Base-by-base conservation (phyloP, 2,329 filamentous ascomycete species). In the Madurella mycetomatis region DNA sequence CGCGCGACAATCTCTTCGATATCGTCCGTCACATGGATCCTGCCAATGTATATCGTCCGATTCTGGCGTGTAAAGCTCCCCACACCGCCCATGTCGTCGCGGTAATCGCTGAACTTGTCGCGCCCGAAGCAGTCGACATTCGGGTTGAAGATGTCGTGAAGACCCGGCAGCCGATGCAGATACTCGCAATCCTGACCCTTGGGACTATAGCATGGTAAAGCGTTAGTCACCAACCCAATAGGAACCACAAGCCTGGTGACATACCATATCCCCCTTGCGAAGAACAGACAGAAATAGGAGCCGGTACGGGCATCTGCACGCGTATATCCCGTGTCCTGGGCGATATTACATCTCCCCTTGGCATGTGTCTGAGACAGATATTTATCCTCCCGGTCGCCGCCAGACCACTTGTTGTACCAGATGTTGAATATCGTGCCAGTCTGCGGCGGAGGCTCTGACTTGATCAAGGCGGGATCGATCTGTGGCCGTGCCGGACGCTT, bases 331-430 rank as follows among this genome's bases (percentile, higher is more conserved):
- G 79, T 83, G 67, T 94, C 94, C 57, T 80, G 83, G 1, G 86
- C 86, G 57, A 99, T 77, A 67, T 92, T 94, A 77, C 94, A 97
- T 52, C 95, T 88, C 2, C 87, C 87, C 60, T 87, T 85, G 3
- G 94, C 92, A 13, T 86, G 82, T 18, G 86, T 88, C 67, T 96
- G 87, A 37, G 87, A 90, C 4, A 91, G 81, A 66, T 92, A 91
- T 64, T 92, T 90, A 75, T 95, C 91, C 68, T 97, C 92, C 57
- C 91, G 84, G 72, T 99, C 94, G 66, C 94, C 94, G 62, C 94
- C 94, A 1, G 86, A 88, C 92, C 92, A 97, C 73, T 96, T 97
- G 76, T 96, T 96, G 75, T 96, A 96, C 92, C 92, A 96, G 66
- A 95, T 95, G 72, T 99, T 99, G 80, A 94, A 99, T 55, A 92